Evolutionary conservation across 768 basidiomycete species (phyloP), one percentile per base, ranked within the genome.

Genomic region (Amanita subjunquillea): DNA sequence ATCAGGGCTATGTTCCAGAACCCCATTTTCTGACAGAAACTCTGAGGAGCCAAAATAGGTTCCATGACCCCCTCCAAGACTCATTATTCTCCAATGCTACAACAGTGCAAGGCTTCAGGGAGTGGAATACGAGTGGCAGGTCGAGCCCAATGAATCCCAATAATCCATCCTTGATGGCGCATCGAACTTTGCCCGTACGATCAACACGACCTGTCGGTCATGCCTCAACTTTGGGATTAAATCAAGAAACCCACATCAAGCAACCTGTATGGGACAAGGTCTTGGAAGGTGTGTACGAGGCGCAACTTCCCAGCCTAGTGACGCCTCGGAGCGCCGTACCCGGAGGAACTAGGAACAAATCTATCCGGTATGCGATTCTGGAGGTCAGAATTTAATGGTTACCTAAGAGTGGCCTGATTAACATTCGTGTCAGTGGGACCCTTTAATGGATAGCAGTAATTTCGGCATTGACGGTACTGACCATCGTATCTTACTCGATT

Each of bases 11-110:
- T 62, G 83, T 87, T 20, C 87, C 91, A 10, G 91, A 93, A 61
- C 90, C 90, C 0, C 85, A 84, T 59, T 93, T 91, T 63, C 71
- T 94, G 56, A 91, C 89, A 4, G 85, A 91, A 65, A 90, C 85
- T 0, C 77, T 95, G 27, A 72, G 78, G 58, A 83, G 83, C 58
- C 90, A 93, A 67, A 79, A 79, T 37, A 82, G 94, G 10, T 97
- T 97, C 61, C 90, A 97, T 66, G 94, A 97, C 58, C 94, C 93
- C 3, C 68, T 83, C 22, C 85, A 88, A 63, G 84, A 90, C 55
- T 93, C 91, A 0, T 69, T 95, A 22, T 92, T 90, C 61, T 90
- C 89, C 1, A 79, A 91, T 58, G 79, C 89, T 0, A 70, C 73
- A 6, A 86, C 90, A 20, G 84, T 93, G 6, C 80, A 85, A 62